Percentiles rank a stretch among this genome's conserved stretches.
Conservation (phyloP, 805 yeast species). For the Candida mattraensis region DNA sequence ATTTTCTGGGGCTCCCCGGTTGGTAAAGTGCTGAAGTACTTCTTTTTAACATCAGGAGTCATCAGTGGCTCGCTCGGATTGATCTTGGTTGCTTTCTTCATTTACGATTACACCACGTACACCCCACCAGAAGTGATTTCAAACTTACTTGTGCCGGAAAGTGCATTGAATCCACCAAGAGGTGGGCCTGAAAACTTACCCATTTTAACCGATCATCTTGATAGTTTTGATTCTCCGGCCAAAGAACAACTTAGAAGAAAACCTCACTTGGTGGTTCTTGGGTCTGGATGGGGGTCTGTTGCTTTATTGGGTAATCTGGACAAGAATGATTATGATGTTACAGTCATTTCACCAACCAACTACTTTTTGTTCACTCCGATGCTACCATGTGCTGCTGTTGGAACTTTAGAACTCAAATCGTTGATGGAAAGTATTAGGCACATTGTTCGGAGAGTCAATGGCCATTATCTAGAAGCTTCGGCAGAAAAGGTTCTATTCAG, state of each 20-base stretch:
- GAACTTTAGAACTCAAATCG: constrained; percentile 65
- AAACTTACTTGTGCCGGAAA: constrained; percentile 47
- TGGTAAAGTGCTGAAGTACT: constrained; percentile 35
- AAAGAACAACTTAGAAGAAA: constrained; percentile 45
- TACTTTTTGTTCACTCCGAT: constrained; percentile 70
- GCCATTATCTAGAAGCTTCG: constrained; percentile 62
- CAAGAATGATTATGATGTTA: constrained; percentile 59
- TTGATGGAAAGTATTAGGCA: constrained; percentile 63
- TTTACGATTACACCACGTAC: constrained; percentile 70
- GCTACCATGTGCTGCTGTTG: constrained; percentile 69
- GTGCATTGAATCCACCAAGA: constrained; percentile 51
- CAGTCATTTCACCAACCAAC: constrained; percentile 67
- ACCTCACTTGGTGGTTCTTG: constrained; percentile 60
- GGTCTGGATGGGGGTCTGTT: constrained; percentile 74
- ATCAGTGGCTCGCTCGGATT: constrained; percentile 43
- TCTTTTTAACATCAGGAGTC: constrained; percentile 41
- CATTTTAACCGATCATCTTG: constrained; percentile 54
- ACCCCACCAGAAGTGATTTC: constrained; percentile 40
- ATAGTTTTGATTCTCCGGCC: constrained; percentile 52
- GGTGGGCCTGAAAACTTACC: constrained; percentile 79
- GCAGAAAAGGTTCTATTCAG: constrained; percentile 59
- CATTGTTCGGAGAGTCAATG: constrained; percentile 50
- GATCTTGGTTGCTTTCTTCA: constrained; percentile 50
- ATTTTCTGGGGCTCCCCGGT: constrained; percentile 27
- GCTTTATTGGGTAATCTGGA: constrained; percentile 52